These are phyloP conservation scores for Nyctanthes arbortristis DNA, from an alignment of 257 asterid genomes.

Conservation along the genomic window DNA sequence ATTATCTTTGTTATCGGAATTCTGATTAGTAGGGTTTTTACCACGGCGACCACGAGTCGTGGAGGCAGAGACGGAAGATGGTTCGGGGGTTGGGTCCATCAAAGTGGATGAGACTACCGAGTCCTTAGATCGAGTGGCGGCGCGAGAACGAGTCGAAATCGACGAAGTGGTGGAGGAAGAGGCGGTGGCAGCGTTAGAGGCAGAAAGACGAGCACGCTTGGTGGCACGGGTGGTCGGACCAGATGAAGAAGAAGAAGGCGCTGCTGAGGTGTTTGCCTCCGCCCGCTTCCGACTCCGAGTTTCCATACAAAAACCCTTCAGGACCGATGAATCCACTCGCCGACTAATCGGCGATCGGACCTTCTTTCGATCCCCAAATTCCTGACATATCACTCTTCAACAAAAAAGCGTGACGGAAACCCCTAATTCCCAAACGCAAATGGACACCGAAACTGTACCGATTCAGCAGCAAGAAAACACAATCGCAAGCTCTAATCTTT, in stretches of 20 bases:
- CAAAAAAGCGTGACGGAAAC: slow-evolving; percentile 33
- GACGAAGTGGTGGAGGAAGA: slow-evolving; percentile 36
- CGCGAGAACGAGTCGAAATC: slow-evolving; percentile 69
- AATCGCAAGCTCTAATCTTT: slow-evolving; percentile 20
- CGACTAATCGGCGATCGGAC: slow-evolving; percentile 91
- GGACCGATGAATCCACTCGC: slow-evolving; percentile 62
- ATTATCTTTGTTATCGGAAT: slow-evolving; percentile 43
- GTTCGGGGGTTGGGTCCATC: slow-evolving; percentile 79
- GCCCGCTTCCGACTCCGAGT: slow-evolving; percentile 99
- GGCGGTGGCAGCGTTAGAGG: slow-evolving; percentile 38
- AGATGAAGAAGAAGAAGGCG: slow-evolving; percentile 59
- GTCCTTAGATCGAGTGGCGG: slow-evolving; percentile 39
- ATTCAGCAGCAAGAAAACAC: not conserved
- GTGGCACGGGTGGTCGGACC: slow-evolving; percentile 84
- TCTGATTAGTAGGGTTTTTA: slow-evolving; percentile 55
- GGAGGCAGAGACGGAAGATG: slow-evolving; percentile 79
- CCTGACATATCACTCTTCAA: slow-evolving; percentile 40
- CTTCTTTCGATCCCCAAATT: slow-evolving; percentile 40
- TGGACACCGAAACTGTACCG: slow-evolving; percentile 30
- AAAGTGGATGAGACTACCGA: slow-evolving; percentile 33
- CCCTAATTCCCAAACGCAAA: slow-evolving; percentile 40
- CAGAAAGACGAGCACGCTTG: slow-evolving; percentile 76
- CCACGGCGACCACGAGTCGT: slow-evolving; percentile 80
- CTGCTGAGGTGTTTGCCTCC: slow-evolving; percentile 99
- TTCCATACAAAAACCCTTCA: slow-evolving; percentile 95